These are phyloP conservation scores for Candida tibetensis DNA, from an alignment of 805 yeast genomes.

Conservation along the genomic window DNA sequence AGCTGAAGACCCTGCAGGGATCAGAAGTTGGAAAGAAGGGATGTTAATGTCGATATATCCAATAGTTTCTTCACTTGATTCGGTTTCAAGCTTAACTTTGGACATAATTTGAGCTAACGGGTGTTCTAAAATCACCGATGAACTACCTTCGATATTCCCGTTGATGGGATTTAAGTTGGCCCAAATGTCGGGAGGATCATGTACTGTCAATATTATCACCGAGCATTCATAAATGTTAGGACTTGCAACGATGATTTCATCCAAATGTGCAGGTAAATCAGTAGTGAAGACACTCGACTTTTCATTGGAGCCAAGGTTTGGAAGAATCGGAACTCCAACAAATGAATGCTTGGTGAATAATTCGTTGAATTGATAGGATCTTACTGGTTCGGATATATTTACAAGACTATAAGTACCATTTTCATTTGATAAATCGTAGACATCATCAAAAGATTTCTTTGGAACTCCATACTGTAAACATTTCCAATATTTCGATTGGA, in stretches of 20 bases:
- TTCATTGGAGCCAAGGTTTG: slow-evolving; percentile 22
- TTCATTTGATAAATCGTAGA: slow-evolving; percentile 33
- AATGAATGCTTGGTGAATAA: slow-evolving; percentile 56
- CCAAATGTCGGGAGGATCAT: slow-evolving; percentile 93
- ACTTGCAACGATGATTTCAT: slow-evolving; percentile 68
- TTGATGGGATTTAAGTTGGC: slow-evolving; percentile 76
- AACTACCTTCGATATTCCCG: slow-evolving; percentile 71
- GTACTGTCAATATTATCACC: slow-evolving; percentile 69
- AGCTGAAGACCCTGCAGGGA: slow-evolving; percentile 15
- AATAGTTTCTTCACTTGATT: slow-evolving; percentile 32
- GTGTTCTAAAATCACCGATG: slow-evolving; percentile 74
- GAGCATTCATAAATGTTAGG: slow-evolving; percentile 62
- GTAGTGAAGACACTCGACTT: slow-evolving; percentile 28
- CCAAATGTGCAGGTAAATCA: slow-evolving; percentile 49
- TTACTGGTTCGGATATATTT: slow-evolving; percentile 69
- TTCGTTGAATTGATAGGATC: slow-evolving; percentile 64
- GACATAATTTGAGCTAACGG: slow-evolving; percentile 61
- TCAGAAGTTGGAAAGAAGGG: slow-evolving; percentile 52
- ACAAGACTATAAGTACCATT: slow-evolving; percentile 33
- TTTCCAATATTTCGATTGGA: slow-evolving; percentile 87
- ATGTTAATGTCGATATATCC: slow-evolving; percentile 84
- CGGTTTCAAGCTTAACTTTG: slow-evolving; percentile 42
- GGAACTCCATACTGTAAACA: slow-evolving; percentile 68
- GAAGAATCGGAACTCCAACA: slow-evolving; percentile 63
- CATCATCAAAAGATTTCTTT: slow-evolving; percentile 38